Conservation (phyloP, 768 basidiomycete species). For the Arthromyces matolae region DNA sequence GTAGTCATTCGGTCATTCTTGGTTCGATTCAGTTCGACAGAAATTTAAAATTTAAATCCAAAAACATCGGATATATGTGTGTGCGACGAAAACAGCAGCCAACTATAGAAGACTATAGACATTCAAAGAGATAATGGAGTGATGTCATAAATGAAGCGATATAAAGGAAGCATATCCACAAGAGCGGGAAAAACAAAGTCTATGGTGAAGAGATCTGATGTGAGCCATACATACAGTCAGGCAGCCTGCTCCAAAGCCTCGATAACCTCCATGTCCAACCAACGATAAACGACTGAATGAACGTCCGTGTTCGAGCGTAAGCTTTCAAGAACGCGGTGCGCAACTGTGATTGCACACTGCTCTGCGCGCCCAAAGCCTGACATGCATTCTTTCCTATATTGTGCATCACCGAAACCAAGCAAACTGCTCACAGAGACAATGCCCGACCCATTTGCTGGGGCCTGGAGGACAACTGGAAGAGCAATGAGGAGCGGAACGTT, state of each 20-base stretch:
- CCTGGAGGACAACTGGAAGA: conserved; percentile 61
- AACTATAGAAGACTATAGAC: too few species aligned
- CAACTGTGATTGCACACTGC: conserved; percentile 61
- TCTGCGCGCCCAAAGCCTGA: conserved; percentile 77
- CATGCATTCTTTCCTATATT: conserved; percentile 67
- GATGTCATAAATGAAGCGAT: too few species aligned
- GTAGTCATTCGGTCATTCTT: conserved; percentile 16
- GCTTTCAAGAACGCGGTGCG: conserved; percentile 50
- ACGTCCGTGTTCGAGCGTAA: conserved; percentile 32
- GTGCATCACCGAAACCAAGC: conserved; percentile 54
- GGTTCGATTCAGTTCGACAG: too few species aligned
- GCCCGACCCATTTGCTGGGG: conserved; percentile 36
- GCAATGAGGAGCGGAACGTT: conserved; percentile 74
- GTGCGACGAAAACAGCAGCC: too few species aligned
- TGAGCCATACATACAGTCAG: too few species aligned
- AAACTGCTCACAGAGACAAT: conserved; percentile 47
- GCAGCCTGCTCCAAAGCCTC: conserved; percentile 16
- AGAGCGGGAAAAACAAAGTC: background rate
- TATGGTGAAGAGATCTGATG: background rate
- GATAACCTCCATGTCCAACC: conserved; percentile 47
- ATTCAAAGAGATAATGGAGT: too few species aligned
- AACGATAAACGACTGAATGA: conserved; percentile 38
- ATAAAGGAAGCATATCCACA: too few species aligned
- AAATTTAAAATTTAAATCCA: too few species aligned
- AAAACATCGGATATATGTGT: too few species aligned